These are phyloP conservation scores for Aureobasidium pullulans DNA, from an alignment of 2,329 filamentous ascomycete genomes.

Conservation along the genomic window DNA sequence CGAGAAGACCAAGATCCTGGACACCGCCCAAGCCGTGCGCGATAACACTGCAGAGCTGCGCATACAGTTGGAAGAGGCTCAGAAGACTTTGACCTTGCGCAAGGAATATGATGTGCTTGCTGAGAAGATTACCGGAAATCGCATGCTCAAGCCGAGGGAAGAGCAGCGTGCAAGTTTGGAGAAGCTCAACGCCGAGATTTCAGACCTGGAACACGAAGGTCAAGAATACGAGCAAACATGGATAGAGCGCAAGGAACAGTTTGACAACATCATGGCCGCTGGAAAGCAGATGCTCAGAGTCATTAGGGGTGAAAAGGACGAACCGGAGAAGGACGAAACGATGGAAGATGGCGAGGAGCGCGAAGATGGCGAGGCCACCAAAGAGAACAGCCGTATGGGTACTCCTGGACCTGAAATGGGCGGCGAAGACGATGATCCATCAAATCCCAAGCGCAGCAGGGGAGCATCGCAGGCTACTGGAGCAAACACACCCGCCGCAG, in stretches of 20 bases:
- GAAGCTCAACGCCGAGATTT: constrained; percentile 82
- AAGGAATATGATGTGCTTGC: constrained; percentile 84
- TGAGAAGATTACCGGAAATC: constrained; percentile 76
- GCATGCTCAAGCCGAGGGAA: constrained; percentile 70
- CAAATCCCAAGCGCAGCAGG: constrained; percentile 11
- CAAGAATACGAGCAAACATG: constrained; percentile 74
- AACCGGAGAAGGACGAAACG: constrained; percentile 79
- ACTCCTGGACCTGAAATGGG: constrained; percentile 37
- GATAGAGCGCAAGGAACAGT: constrained; percentile 77
- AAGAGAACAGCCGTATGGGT: constrained; percentile 37
- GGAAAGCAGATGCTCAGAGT: constrained; percentile 76
- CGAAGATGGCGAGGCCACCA: constrained; percentile 42
- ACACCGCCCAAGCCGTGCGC: constrained; percentile 69
- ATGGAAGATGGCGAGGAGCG: constrained; percentile 62
- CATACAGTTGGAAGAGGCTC: constrained; percentile 67
- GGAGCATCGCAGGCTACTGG: constrained; percentile 14
- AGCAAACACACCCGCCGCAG: constrained; percentile 15
- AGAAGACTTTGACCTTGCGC: constrained; percentile 65
- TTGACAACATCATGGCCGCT: constrained; percentile 82
- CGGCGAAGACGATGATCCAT: constrained; percentile 23
- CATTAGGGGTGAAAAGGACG: constrained; percentile 92
- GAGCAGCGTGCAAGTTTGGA: constrained; percentile 71
- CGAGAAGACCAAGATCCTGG: constrained; percentile 71
- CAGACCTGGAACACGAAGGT: constrained; percentile 77
- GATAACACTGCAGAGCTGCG: constrained; percentile 67